A percentile compares a stretch with the other conserved stretches of the same genome.
Conservation (phyloP, 202 grass and related monocot genomes). For the Setaria italica region DNA sequence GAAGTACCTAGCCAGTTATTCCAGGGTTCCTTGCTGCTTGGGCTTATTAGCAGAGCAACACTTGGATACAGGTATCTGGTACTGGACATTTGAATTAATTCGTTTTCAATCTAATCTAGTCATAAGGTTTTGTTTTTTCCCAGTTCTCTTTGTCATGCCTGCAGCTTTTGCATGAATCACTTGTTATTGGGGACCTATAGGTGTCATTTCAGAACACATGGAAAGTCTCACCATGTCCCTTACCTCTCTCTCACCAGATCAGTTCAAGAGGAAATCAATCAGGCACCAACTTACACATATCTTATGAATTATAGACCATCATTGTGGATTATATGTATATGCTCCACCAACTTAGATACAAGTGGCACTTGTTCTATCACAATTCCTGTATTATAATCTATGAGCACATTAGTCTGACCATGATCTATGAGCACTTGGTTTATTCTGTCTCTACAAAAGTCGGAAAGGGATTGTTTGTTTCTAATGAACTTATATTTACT, state of each 20-base stretch:
- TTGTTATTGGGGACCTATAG: constrained; percentile 21
- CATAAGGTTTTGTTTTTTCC: constrained; percentile 17
- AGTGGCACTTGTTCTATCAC: background rate
- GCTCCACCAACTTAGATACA: background rate
- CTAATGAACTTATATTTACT: constrained; percentile 47
- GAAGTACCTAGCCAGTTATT: constrained; percentile 96
- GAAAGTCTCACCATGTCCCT: background rate
- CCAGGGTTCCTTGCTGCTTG: constrained; percentile 97
- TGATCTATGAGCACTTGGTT: constrained; percentile 7
- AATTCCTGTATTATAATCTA: constrained; percentile 18
- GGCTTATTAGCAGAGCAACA: constrained; percentile 91
- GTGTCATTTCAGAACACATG: constrained; percentile 26
- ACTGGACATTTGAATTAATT: constrained; percentile 27
- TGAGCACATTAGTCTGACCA: constrained; percentile 9
- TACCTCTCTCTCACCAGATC: constrained; percentile 1
- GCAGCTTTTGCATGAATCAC: constrained; percentile 27
- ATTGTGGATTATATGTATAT: constrained; percentile 1
- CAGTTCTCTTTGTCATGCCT: constrained; percentile 25
- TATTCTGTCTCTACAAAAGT: background rate
- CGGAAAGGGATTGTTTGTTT: background rate
- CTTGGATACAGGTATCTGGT: constrained; percentile 90
- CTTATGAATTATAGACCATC: constrained; percentile 15
- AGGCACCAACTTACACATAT: constrained; percentile 12
- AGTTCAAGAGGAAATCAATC: constrained; percentile 22
- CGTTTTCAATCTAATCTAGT: constrained; percentile 30